Evolutionary conservation across 2,329 filamentous ascomycete genomes (phyloP), one percentile per base, ranked within the genome.

Genomic region (Colletotrichum tropicale): DNA sequence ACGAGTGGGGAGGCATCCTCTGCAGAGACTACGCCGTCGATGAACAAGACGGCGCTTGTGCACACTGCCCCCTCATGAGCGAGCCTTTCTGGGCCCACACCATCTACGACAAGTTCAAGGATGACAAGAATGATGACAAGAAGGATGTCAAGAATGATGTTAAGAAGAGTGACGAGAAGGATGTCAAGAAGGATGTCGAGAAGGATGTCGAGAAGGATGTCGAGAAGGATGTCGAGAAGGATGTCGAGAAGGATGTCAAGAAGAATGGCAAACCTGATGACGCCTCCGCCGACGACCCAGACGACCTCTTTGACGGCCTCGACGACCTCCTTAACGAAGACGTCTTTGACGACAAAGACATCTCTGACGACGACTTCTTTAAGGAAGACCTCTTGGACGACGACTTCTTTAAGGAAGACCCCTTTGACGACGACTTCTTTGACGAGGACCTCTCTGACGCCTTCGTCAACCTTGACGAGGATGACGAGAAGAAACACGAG

Each of bases 371-470:
- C 28, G 28, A 28, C 28, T 8, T 36, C 1, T 16, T 36, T 5
- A 2, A 2, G 6, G 6, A 36, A 3, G 34, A 36, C 13, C 3
- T 8, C 6, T 16, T 16, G 1, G 2, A 3, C 15, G 15, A 36
- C 9, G 43, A 48, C 38, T 10, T 36, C 1, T 16, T 36, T 5
- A 2, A 2, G 6, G 6, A 36, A 3, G 34, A 36, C 13, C 3
- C 6, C 6, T 16, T 16, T 2, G 2, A 3, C 15, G 15, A 36
- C 9, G 43, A 48, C 38, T 10, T 43, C 16, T 18, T 43, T 10
- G 6, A 34, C 6, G 18, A n/a, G 3, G 18, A 43, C 18, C 18
- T n/a, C 8, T 18, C 8, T 43, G 36, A 43, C 16, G 36, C 36
- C 16, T 43, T 18, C 16, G 36, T 43, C 38, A 48, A 48, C 18